Evolutionary conservation across 352 stramenopile genomes (phyloP).

Genomic region (Phytophthora pinifolia): DNA sequence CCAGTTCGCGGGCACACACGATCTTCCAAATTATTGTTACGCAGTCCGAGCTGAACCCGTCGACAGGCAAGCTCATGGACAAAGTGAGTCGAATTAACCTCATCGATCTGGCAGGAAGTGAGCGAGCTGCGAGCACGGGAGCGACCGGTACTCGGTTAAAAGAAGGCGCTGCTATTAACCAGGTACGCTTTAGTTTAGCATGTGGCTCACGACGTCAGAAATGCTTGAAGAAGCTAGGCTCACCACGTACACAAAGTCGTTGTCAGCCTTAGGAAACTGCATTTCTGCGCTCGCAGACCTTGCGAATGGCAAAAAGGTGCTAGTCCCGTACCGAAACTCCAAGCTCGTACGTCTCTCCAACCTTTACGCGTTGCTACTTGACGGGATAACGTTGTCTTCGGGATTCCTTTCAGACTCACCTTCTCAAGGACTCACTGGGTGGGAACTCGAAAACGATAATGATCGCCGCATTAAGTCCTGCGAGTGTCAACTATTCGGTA

Average conservation of each 20-base stretch:
- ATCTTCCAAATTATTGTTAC: slow-evolving; percentile 88
- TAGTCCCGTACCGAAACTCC: slow-evolving; percentile 92
- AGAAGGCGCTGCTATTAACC: slow-evolving; percentile 94
- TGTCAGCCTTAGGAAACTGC: slow-evolving; percentile 91
- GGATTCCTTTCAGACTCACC: slow-evolving; percentile 52
- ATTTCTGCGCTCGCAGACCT: slow-evolving; percentile 90
- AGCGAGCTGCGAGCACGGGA: slow-evolving; percentile 88
- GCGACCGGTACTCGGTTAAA: slow-evolving; percentile 88
- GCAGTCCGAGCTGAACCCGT: slow-evolving; percentile 69
- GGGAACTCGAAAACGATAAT: slow-evolving; percentile 92
- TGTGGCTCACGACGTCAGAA: too few species aligned
- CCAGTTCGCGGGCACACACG: slow-evolving; percentile 78
- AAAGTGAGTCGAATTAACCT: slow-evolving; percentile 88
- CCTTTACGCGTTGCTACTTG: neutral
- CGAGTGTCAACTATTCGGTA: slow-evolving; percentile 87
- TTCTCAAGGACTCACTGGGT: slow-evolving; percentile 85
- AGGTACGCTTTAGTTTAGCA: slow-evolving; percentile 34
- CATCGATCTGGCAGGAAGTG: slow-evolving; percentile 92
- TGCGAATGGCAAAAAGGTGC: slow-evolving; percentile 81
- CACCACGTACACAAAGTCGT: slow-evolving; percentile 40
- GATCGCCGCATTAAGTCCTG: slow-evolving; percentile 88
- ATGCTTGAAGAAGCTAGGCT: slow-evolving; percentile 3
- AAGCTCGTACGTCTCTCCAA: slow-evolving; percentile 72
- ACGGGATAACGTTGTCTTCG: neutral
- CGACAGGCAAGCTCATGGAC: slow-evolving; percentile 76